phyloP scores from a whole-genome alignment of 805 yeast species.

The Wickerhamomyces pijperi region DNA sequence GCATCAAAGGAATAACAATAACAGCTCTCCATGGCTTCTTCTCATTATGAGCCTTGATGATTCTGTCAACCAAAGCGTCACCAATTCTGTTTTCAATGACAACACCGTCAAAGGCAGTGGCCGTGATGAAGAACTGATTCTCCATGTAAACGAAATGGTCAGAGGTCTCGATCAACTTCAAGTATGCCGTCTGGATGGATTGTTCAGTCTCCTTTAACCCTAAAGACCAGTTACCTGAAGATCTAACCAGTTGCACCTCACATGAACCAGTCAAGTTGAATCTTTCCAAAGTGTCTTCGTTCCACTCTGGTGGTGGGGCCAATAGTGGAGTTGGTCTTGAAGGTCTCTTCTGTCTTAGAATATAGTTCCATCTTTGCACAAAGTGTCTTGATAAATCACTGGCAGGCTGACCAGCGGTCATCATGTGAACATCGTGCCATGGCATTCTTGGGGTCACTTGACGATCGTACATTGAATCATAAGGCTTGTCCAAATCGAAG shows the following conservation, averaged over 20 bases:
- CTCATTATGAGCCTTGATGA: slow-evolving; percentile 74
- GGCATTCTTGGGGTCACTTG: slow-evolving; percentile 86
- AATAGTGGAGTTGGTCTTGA: slow-evolving; percentile 86
- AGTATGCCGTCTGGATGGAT: slow-evolving; percentile 86
- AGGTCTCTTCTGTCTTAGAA: slow-evolving; percentile 87
- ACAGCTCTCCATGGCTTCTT: slow-evolving; percentile 81
- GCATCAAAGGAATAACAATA: slow-evolving; percentile 90
- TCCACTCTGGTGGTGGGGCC: slow-evolving; percentile 85
- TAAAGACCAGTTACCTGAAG: slow-evolving; percentile 88
- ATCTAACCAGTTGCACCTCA: slow-evolving; percentile 81
- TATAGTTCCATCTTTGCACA: slow-evolving; percentile 94
- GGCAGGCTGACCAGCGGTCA: slow-evolving; percentile 88
- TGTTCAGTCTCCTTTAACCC: slow-evolving; percentile 80
- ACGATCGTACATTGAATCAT: slow-evolving; percentile 86
- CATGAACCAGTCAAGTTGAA: slow-evolving; percentile 66
- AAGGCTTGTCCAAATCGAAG: slow-evolving; percentile 69
- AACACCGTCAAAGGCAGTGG: slow-evolving; percentile 78
- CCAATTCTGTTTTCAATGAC: slow-evolving; percentile 83
- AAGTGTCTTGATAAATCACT: slow-evolving; percentile 89
- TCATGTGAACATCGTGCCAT: slow-evolving; percentile 99
- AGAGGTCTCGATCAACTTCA: slow-evolving; percentile 81
- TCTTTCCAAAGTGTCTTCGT: slow-evolving; percentile 54
- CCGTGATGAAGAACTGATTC: slow-evolving; percentile 87
- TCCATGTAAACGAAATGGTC: slow-evolving; percentile 92
- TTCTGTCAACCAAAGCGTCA: slow-evolving; percentile 95